These are phyloP conservation scores for Colletotrichum zoysiae DNA, from an alignment of 2,329 filamentous ascomycete genomes.

Conservation along the genomic window DNA sequence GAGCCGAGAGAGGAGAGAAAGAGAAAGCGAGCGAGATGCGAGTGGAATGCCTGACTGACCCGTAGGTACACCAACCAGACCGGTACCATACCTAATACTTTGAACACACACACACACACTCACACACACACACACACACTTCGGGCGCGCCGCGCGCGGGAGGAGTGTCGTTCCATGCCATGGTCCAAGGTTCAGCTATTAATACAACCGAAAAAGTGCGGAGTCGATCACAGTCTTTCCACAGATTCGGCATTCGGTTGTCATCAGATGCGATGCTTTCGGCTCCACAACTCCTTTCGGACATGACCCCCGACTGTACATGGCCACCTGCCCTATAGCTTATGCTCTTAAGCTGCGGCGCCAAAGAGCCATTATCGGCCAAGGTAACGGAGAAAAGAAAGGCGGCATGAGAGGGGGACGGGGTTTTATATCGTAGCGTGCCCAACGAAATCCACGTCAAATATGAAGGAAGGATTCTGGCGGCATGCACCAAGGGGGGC, in stretches of 20 bases:
- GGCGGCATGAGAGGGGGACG: slow-evolving; percentile 9
- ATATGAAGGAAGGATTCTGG: slow-evolving; percentile 8
- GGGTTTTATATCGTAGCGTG: slow-evolving; percentile 17
- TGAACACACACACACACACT: neutral
- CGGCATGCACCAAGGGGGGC: slow-evolving; percentile 15
- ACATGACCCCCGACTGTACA: slow-evolving; percentile 28
- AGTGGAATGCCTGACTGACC: neutral
- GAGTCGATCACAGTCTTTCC: slow-evolving; percentile 35
- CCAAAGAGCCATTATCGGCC: slow-evolving; percentile 8
- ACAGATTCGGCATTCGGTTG: slow-evolving; percentile 42
- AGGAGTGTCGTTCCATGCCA: neutral
- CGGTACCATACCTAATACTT: neutral
- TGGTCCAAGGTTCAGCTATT: slow-evolving; percentile 17
- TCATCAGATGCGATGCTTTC: slow-evolving; percentile 37
- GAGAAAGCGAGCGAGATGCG: neutral
- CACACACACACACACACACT: neutral
- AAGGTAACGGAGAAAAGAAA: slow-evolving; percentile 11
- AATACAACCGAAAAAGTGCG: slow-evolving; percentile 30
- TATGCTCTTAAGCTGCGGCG: slow-evolving; percentile 24
- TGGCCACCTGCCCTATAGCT: too few relatives aligned
- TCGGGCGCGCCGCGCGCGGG: neutral
- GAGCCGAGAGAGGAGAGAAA: neutral
- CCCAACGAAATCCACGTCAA: neutral
- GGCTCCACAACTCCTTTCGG: slow-evolving; percentile 38
- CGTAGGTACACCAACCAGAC: neutral